Evolutionary conservation across 1,284 basidiomycete species (phyloP).

Genomic region (Ceratobasidium sp.): DNA sequence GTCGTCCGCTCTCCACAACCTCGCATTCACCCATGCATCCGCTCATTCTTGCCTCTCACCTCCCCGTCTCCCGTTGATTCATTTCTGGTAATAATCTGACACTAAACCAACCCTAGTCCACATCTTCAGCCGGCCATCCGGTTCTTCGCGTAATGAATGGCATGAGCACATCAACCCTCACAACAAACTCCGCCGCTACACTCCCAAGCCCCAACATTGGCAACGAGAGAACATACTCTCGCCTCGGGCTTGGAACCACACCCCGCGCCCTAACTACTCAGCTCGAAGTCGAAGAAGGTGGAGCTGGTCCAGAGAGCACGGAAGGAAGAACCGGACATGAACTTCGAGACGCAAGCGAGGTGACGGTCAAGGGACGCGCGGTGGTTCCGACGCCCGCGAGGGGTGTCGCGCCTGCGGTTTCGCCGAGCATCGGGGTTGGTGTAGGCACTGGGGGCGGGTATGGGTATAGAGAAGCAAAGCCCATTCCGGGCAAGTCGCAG

Average conservation of each 20-base stretch:
- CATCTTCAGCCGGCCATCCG: conserved; percentile 54
- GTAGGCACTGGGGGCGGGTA: background rate
- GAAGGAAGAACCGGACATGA: conserved; percentile 21
- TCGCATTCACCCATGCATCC: background rate
- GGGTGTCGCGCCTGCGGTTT: conserved; percentile 10
- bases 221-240: conserved; percentile 62
- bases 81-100: too few relatives aligned
- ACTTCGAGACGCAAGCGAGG: conserved; percentile 16
- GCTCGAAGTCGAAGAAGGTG: conserved; percentile 25
- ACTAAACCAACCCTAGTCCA: conserved; percentile 57
- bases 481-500: background rate
- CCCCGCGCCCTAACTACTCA: conserved; percentile 17
- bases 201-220: conserved; percentile 70
- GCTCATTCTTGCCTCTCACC: background rate
- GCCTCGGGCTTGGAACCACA: background rate
- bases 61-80: conserved; percentile 66
- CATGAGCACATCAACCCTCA: conserved; percentile 65
- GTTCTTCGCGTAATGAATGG: conserved; percentile 88
- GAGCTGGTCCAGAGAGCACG: background rate
- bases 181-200: conserved; percentile 61
- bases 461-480: background rate
- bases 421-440: background rate
- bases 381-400: conserved; percentile 25
- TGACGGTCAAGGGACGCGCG: conserved; percentile 23
- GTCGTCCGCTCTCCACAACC: background rate